A percentile compares a stretch with the other conserved stretches of the same genome.
Conservation (phyloP, 306 rosid species). For the Quercus engelmannii region DNA sequence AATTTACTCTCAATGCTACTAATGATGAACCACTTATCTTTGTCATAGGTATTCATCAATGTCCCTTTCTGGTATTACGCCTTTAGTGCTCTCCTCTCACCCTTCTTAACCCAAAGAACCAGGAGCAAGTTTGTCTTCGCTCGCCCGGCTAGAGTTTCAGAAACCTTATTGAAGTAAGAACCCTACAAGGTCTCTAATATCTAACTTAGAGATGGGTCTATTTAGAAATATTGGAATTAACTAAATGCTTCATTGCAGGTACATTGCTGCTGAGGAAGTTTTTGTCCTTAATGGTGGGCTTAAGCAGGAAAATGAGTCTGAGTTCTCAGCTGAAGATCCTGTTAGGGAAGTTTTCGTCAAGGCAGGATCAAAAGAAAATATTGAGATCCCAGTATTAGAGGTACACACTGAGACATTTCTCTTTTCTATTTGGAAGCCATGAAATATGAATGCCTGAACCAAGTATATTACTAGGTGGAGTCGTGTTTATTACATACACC, state of each 20-base stretch:
- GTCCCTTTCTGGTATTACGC: conserved; percentile 63
- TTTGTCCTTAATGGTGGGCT: conserved; percentile 48
- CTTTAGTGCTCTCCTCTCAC: conserved; percentile 41
- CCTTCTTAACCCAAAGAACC: conserved; percentile 54
- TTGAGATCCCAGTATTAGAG: conserved; percentile 49
- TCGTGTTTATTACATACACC: no score
- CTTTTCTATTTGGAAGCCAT: not conserved
- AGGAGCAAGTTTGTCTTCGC: conserved; percentile 53
- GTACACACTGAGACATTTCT: conserved; percentile 10
- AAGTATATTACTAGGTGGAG: no score
- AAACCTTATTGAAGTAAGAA: conserved; percentile 44
- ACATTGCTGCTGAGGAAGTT: conserved; percentile 47
- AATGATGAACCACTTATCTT: conserved; percentile 8
- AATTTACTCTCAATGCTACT: not conserved
- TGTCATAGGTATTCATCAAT: conserved; percentile 49
- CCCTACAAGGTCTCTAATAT: not conserved
- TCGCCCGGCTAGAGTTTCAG: conserved; percentile 46
- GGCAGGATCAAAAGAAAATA: conserved; percentile 44
- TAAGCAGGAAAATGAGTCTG: conserved; percentile 42
- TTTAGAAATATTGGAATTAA: not conserved
- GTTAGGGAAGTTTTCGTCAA: conserved; percentile 33
- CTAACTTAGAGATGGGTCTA: not conserved
- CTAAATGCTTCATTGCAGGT: conserved; percentile 21
- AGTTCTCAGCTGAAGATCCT: conserved; percentile 32
- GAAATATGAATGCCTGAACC: no score